These are phyloP conservation scores for Leccinum sublutescens DNA, from an alignment of 768 basidiomycete genomes.

Conservation along the genomic window DNA sequence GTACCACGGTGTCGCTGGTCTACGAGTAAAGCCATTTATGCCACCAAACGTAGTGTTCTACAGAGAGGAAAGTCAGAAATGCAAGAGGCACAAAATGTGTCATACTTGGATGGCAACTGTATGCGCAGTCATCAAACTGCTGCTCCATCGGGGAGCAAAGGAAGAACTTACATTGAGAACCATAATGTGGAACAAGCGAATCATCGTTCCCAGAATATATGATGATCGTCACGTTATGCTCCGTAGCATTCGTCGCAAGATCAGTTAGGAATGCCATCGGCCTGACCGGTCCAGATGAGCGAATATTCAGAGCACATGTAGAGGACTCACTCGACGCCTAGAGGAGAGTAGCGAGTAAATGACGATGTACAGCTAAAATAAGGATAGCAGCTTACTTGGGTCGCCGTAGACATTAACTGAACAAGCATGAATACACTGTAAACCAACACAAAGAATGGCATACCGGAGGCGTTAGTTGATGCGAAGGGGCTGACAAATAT, in stretches of 20 bases:
- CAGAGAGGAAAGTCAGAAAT: not conserved
- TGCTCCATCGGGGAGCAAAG: not conserved
- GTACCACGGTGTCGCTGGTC: constrained; percentile 65
- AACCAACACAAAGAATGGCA: too few species aligned
- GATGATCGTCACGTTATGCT: constrained; percentile 45
- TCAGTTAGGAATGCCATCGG: constrained; percentile 40
- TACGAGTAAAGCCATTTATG: constrained; percentile 68
- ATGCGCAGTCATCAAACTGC: too few species aligned
- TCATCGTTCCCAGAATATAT: constrained; percentile 59
- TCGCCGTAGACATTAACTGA: too few species aligned
- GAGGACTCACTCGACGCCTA: constrained; percentile 20
- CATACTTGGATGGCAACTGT: too few species aligned
- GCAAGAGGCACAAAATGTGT: not conserved
- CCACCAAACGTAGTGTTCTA: constrained; percentile 83
- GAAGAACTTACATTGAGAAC: constrained; percentile 52
- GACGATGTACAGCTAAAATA: not conserved
- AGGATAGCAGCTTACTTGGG: too few species aligned
- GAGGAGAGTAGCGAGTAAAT: not conserved
- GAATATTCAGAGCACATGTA: too few species aligned
- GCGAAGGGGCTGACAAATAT: too few species aligned
- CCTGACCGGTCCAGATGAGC: too few species aligned
- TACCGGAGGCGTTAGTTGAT: too few species aligned
- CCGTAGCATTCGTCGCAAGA: constrained; percentile 46
- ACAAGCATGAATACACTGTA: too few species aligned
- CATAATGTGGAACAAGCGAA: constrained; percentile 40